Conservation (phyloP, 1,284 basidiomycete genomes). For the Cutaneotrichosporon cyanovorans region DNA sequence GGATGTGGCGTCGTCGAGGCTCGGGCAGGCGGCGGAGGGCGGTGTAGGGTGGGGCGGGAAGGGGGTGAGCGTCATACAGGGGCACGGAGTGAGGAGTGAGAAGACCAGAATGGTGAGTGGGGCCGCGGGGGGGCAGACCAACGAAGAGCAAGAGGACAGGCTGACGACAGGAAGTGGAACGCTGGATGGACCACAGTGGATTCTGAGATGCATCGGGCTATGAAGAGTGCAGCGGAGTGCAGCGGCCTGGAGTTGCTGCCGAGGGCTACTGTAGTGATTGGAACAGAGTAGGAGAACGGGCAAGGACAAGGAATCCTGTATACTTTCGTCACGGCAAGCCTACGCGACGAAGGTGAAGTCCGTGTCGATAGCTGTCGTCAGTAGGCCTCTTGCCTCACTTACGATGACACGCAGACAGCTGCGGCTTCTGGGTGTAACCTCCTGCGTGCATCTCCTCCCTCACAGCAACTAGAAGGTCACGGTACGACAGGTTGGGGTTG, state of each 20-base stretch:
- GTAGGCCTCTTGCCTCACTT: background rate
- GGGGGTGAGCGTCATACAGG: conserved; percentile 32
- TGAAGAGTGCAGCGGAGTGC: no score
- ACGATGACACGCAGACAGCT: conserved; percentile 48
- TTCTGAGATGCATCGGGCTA: conserved; percentile 22
- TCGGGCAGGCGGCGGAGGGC: conserved; percentile 20
- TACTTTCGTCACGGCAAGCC: no score
- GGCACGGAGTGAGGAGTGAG: conserved; percentile 29
- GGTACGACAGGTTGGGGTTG: conserved; percentile 69
- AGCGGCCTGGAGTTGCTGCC: no score
- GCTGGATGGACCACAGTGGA: conserved; percentile 45
- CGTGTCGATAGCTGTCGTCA: conserved; percentile 27
- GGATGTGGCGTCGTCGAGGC: conserved; percentile 5
- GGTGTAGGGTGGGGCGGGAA: conserved; percentile 36
- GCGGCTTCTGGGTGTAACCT: conserved; percentile 81
- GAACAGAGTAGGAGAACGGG: no score
- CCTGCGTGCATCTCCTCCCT: conserved; percentile 48
- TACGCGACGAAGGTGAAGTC: conserved; percentile 31
- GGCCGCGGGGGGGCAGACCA: no score
- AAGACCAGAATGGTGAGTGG: conserved; percentile 31
- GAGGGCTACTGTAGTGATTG: no score
- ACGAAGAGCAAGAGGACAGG: no score
- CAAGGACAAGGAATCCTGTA: no score
- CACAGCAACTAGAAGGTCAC: conserved; percentile 64
- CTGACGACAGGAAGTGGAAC: conserved; percentile 36